Base-by-base conservation (phyloP, 164 flowering plant species). In the Stephania japonica region DNA sequence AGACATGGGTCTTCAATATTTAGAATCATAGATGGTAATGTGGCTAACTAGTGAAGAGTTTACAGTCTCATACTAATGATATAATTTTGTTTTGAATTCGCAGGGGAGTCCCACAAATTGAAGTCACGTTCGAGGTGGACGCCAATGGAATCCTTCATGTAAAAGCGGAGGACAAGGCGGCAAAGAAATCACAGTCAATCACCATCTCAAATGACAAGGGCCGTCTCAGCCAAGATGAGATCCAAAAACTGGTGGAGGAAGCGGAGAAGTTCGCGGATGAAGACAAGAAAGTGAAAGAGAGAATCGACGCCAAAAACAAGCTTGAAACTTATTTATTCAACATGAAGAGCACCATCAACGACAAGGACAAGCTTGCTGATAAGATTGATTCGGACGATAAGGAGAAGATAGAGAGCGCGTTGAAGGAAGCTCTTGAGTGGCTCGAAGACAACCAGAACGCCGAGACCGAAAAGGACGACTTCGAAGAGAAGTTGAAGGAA, bases 71-170 rank as follows among this genome's bases (percentile, higher is more conserved):
- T 4, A 50, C 1, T 13, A 12, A 12, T 4, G 4, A 50, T 50
- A 3, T 10, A 50, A 12, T 50, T 50, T 50, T 50, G 59, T 16
- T 50, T 12, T 56, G 62, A 70, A 27, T 71, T 67, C 16, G 23
- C 80, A 87, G 91, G 84, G 91, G 91, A 47, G 82, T 78, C 27
- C 88, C 91, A 44, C 91, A 88, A 59, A 88, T 88, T 42, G 88
- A 88, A 71, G 90, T 86, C 0, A 85, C 89, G 7, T 88, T 85
- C 53, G 89, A 86, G 72, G 85, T 88, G 16, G 91, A 85, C 72
- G 86, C 81, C n/a, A 81, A 85, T 61, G 87, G 87, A 1, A 86
- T 88, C 24, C 78, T 87, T 7, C 79, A 85, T 5, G 90, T 87
- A 38, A 83, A 47, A 59, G 88, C 90, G 2, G 89, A 85, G 75